phyloP scores from a whole-genome alignment of 1,284 basidiomycete species.

The Amanita bisporigera region DNA sequence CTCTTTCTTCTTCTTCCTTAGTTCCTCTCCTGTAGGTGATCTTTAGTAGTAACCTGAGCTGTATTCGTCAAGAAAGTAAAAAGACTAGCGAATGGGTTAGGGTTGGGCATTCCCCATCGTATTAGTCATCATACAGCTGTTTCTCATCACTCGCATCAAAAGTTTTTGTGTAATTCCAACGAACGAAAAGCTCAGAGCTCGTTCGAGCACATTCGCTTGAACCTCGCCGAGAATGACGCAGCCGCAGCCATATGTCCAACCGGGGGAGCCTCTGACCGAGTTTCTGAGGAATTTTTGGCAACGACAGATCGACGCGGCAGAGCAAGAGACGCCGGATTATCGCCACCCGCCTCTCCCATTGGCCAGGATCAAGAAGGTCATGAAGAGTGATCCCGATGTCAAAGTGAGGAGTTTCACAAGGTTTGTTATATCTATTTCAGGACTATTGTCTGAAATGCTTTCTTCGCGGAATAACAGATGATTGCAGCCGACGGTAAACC shows the following conservation, averaged over 20 bases:
- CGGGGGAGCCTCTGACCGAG: conserved; percentile 77
- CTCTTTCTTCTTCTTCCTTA: too few relatives aligned
- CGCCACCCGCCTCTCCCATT: conserved; percentile 86
- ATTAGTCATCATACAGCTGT: neutral
- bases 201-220: neutral
- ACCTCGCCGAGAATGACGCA: conserved; percentile 4
- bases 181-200: neutral
- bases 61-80: too few relatives aligned
- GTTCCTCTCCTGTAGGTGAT: too few relatives aligned
- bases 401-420: conserved; percentile 61
- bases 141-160: neutral
- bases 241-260: conserved; percentile 58
- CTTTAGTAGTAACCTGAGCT: too few relatives aligned
- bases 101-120: neutral
- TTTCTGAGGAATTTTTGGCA: conserved; percentile 87
- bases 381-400: conserved; percentile 97
- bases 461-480: conserved; percentile 63
- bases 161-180: neutral
- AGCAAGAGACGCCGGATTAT: conserved; percentile 84
- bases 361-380: conserved; percentile 96
- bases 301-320: conserved; percentile 77
- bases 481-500: conserved; percentile 87
- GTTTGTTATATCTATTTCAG: conserved; percentile 2
- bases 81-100: neutral
- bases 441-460: conserved; percentile 3